These are phyloP conservation scores for Epichloe scottii DNA, from an alignment of 2,329 filamentous ascomycete genomes.

Conservation along the genomic window DNA sequence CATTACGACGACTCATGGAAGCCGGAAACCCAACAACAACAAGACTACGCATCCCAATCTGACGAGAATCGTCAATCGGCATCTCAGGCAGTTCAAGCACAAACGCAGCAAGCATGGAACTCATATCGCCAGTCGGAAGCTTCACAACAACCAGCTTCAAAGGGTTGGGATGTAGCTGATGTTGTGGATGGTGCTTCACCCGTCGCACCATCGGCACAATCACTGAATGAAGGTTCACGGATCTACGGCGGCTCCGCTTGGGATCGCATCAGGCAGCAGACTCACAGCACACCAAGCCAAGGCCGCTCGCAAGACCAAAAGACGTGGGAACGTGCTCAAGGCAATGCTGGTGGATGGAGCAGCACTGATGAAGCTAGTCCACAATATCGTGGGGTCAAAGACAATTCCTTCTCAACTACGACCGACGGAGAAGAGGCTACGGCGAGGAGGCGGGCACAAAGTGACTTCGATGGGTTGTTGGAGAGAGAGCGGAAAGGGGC, in stretches of 20 bases:
- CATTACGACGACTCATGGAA: conserved; percentile 10
- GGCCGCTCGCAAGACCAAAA: conserved; percentile 10
- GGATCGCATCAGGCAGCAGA: conserved; percentile 31
- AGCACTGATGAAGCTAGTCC: conserved; percentile 15
- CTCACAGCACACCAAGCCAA: conserved; percentile 15
- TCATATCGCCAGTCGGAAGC: conserved; percentile 6
- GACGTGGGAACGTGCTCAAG: conserved; percentile 9
- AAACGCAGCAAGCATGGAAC: conserved; percentile 9
- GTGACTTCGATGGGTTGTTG: conserved; percentile 36
- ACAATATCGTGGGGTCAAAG: conserved; percentile 8
- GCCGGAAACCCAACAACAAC: conserved; percentile 8
- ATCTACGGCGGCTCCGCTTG: conserved; percentile 25
- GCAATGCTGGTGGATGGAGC: conserved; percentile 7
- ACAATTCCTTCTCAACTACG: conserved; percentile 21
- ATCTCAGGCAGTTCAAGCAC: neutral
- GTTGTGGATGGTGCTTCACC: conserved; percentile 32
- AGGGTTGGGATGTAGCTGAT: conserved; percentile 15
- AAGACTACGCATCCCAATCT: conserved; percentile 6
- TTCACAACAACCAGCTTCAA: conserved; percentile 5
- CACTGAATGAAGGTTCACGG: conserved; percentile 9
- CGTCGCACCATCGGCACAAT: conserved; percentile 20
- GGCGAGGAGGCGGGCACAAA: conserved; percentile 34
- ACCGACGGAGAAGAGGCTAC: conserved; percentile 24
- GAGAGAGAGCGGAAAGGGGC: conserved; percentile 29
- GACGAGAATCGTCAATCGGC: conserved; percentile 2